Evolutionary conservation across 75 land plant species (phyloP), one percentile per base, ranked within the genome.

Genomic region (Selaginella moellendorffii): DNA sequence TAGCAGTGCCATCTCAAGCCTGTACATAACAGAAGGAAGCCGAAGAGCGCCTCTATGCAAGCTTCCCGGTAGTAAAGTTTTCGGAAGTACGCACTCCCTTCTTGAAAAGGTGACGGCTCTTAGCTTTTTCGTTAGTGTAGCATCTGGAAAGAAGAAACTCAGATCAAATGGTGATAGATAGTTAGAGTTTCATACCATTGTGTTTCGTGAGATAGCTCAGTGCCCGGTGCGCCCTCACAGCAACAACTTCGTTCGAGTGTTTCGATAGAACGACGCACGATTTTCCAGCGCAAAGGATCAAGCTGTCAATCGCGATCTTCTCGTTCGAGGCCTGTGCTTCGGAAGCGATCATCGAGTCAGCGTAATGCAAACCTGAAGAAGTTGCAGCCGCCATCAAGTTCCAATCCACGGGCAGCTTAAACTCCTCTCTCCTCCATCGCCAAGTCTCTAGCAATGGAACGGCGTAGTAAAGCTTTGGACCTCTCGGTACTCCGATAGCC

Each of bases 11-110:
- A 26, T 74, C 58, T 74, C 76, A 17, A 74, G 67, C 28, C 63
- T 56, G 31, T 64, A 36, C 0, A 74, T 66, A 1, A 74, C 67
- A 24, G 76, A 74, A 26, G 76, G 76, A 27, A 74, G 76, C 36
- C 66, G 66, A 36, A 74, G 61, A 30, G 76, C 76, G 23, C 76
- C 76, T 60, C 76, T 54, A 30, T 63, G 68, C 10, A 74, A 54
- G 27, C 36, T 30, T 22, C 76, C 76, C 54, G 62, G 59, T 54
- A 74, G 2, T n/a, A 23, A 65, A 71, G 18, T 28, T 42, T 23
- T 68, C 59, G 22, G 68, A 63, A n/a, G 27, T 27, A 65, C 76
- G 68, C 21, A 64, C 61, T 61, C 68, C 76, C 5, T n/a, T n/a
- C n/a, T n/a, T n/a, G n/a, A n/a, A n/a, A n/a, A n/a, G n/a, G n/a